phyloP scores from a whole-genome alignment of 805 yeast genomes.

The Saccharomycodes ludwigii region DNA sequence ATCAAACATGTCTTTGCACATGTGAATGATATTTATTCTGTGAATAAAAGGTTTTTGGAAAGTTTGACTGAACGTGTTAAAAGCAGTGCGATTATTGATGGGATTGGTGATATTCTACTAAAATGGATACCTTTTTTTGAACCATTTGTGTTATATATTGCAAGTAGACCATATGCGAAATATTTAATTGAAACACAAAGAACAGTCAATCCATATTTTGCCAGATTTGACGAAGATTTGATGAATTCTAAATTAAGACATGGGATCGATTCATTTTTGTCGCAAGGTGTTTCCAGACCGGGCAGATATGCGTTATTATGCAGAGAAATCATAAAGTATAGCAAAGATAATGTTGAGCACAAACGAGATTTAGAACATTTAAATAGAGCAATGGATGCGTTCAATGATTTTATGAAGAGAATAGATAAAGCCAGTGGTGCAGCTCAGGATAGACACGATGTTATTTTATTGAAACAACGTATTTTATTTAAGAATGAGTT shows the following conservation, averaged over 20 bases:
- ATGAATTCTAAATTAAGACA: conserved; percentile 45
- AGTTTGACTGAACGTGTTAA: conserved; percentile 81
- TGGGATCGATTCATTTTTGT: conserved; percentile 83
- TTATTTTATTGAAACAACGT: conserved; percentile 76
- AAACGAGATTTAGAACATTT: conserved; percentile 35
- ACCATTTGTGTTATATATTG: conserved; percentile 87
- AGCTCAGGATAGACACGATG: conserved; percentile 82
- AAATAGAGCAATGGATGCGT: conserved; percentile 58
- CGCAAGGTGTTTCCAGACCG: conserved; percentile 92
- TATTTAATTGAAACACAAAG: conserved; percentile 92
- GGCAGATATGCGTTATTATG: conserved; percentile 85
- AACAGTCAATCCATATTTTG: conserved; percentile 78
- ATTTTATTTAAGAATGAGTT: conserved; percentile 74
- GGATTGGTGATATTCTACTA: conserved; percentile 77
- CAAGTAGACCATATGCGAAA: conserved; percentile 89
- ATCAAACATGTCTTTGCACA: conserved; percentile 87
- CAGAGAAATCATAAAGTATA: conserved; percentile 70
- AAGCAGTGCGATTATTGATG: conserved; percentile 69
- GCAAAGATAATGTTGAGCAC: conserved; percentile 66
- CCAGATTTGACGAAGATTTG: conserved; percentile 83
- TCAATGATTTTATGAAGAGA: conserved; percentile 61
- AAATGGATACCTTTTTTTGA: conserved; percentile 80
- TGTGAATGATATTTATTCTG: conserved; percentile 72
- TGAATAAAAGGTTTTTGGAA: conserved; percentile 78
- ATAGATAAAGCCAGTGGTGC: conserved; percentile 81